Conservation (phyloP, 2,329 filamentous ascomycete genomes). For the Lecanoromycetidae sp. region DNA sequence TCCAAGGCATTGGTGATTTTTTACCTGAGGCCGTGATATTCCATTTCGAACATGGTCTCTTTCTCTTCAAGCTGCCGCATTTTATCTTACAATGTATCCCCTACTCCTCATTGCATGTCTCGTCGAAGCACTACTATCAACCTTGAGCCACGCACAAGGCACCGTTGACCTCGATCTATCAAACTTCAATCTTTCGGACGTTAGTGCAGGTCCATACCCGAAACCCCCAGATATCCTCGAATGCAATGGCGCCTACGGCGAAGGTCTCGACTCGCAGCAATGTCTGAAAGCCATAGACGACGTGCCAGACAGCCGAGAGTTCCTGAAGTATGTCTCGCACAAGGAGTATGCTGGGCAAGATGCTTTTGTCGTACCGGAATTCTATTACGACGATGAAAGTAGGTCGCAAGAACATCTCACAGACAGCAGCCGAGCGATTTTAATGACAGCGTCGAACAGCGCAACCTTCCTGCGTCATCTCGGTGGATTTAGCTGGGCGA, state of each 20-base stretch:
- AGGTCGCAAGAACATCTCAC: neutral
- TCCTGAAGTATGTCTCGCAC: neutral
- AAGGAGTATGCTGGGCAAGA: neutral
- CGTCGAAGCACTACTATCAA: too few relatives aligned
- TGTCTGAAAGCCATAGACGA: neutral
- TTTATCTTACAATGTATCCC: too few relatives aligned
- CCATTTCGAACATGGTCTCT: too few relatives aligned
- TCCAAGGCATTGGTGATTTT: too few relatives aligned
- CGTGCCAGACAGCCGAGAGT: neutral
- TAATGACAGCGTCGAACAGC: neutral
- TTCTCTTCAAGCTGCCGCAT: too few relatives aligned
- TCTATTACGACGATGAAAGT: neutral
- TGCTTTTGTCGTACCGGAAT: neutral
- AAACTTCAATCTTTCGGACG: too few relatives aligned
- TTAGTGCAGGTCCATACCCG: neutral
- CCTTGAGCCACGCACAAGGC: too few relatives aligned
- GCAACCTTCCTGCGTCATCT: neutral
- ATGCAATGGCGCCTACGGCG: neutral
- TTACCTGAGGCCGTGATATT: too few relatives aligned
- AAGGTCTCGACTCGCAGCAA: neutral
- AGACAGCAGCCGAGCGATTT: neutral
- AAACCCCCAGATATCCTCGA: neutral
- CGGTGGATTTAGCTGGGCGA: neutral
- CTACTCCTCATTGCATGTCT: too few relatives aligned
- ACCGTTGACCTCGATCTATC: too few relatives aligned